These are phyloP conservation scores for Phycomyces blakesleeanus DNA, from an alignment of 192 early-diverging fungal species.

Conservation along the genomic window DNA sequence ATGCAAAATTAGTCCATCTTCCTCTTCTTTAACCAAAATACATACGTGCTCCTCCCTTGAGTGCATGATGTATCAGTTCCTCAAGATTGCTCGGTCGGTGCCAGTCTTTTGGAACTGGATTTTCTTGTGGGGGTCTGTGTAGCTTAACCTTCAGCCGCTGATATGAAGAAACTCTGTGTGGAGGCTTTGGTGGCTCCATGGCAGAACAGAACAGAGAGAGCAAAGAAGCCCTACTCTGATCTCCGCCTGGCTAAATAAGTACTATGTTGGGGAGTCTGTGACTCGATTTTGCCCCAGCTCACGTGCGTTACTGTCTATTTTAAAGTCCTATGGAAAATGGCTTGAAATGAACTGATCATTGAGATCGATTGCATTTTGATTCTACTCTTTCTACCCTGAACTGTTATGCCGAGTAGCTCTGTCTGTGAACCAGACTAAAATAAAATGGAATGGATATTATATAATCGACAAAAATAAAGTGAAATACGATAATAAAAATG, in stretches of 20 bases:
- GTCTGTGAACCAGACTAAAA: too few relatives aligned
- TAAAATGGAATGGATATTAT: too few relatives aligned
- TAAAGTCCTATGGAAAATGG: too few relatives aligned
- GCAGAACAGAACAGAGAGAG: not conserved
- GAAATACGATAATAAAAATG: too few relatives aligned
- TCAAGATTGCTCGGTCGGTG: conserved; percentile 19
- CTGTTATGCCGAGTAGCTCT: too few relatives aligned
- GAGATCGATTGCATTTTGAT: too few relatives aligned
- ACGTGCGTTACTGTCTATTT: not conserved
- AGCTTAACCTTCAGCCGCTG: conserved; percentile 29
- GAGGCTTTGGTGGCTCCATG: conserved; percentile 6
- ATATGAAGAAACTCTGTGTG: conserved; percentile 32
- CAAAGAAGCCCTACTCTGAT: not conserved
- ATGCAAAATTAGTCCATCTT: not conserved
- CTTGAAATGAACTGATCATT: too few relatives aligned
- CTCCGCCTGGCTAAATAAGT: not conserved
- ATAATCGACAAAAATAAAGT: too few relatives aligned
- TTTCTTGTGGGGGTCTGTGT: conserved; percentile 25
- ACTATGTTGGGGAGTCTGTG: not conserved
- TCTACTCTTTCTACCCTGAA: too few relatives aligned
- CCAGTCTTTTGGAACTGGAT: conserved; percentile 24
- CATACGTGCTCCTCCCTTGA: conserved; percentile 45
- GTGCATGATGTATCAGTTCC: conserved; percentile 44
- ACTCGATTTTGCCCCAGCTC: not conserved
- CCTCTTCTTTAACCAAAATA: not conserved